Conservation (phyloP, 2,329 filamentous ascomycete genomes). For the Phaeosphaeriaceae sp. region DNA sequence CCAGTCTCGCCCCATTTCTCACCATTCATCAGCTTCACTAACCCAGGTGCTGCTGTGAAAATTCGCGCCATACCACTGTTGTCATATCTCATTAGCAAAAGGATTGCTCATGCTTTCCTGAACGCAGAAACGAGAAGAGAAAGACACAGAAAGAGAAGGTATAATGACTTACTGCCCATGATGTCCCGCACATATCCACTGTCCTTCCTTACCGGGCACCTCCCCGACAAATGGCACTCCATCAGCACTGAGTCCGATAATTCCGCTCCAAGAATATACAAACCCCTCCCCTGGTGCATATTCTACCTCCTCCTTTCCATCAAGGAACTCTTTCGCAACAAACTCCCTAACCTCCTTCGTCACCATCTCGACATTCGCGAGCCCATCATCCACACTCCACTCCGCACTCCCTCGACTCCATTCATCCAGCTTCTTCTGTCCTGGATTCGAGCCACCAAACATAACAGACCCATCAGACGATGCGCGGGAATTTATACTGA, state of each 20-base stretch:
- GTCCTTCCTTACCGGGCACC: slow-evolving; percentile 27
- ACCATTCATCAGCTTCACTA: slow-evolving; percentile 33
- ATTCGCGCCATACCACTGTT: slow-evolving; percentile 35
- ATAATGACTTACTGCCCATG: slow-evolving; percentile 33
- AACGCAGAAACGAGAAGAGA: too few species aligned
- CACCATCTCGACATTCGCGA: slow-evolving; percentile 32
- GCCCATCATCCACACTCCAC: slow-evolving; percentile 37
- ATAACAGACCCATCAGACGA: slow-evolving; percentile 39
- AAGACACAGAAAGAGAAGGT: too few species aligned
- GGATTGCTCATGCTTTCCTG: neutral
- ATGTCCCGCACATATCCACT: slow-evolving; percentile 38
- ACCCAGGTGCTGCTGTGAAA: slow-evolving; percentile 36
- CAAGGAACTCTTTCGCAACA: slow-evolving; percentile 32
- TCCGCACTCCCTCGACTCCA: slow-evolving; percentile 40
- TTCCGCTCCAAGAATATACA: slow-evolving; percentile 40
- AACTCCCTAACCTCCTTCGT: slow-evolving; percentile 33
- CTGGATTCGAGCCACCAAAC: slow-evolving; percentile 44
- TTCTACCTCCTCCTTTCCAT: slow-evolving; percentile 28
- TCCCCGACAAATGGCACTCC: slow-evolving; percentile 35
- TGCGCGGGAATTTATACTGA: slow-evolving; percentile 45
- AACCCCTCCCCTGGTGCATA: slow-evolving; percentile 39
- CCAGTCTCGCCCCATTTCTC: slow-evolving; percentile 26
- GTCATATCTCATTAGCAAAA: slow-evolving; percentile 4
- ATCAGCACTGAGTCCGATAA: slow-evolving; percentile 33
- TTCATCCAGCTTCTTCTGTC: slow-evolving; percentile 37